Percentiles rank a stretch among this genome's conserved stretches.
phyloP scores from a whole-genome alignment of 2,329 filamentous ascomycete species.

The Epichloe aotearoae region DNA sequence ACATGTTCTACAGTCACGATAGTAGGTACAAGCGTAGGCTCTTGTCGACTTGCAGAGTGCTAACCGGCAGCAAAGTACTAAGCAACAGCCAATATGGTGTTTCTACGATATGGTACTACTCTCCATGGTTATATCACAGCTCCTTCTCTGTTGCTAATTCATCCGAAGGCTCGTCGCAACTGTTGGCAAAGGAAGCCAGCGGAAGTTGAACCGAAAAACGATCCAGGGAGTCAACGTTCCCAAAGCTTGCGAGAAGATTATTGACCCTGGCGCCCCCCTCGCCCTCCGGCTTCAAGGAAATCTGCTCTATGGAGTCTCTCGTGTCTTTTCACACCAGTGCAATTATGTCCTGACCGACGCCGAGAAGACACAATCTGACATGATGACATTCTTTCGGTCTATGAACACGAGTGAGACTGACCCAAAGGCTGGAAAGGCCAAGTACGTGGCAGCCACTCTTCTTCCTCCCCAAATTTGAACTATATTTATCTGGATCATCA shows the following conservation, averaged over 20 bases:
- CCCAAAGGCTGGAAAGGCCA: slow-evolving; percentile 54
- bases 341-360: slow-evolving; percentile 73
- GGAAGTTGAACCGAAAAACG: slow-evolving; percentile 68
- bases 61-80: slow-evolving; percentile 48
- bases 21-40: slow-evolving; percentile 35
- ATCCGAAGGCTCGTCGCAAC: slow-evolving; percentile 73
- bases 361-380: slow-evolving; percentile 58
- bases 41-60: background rate
- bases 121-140: too few relatives aligned
- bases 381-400: slow-evolving; percentile 52
- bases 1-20: slow-evolving; percentile 94
- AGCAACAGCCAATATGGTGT: slow-evolving; percentile 82
- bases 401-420: slow-evolving; percentile 48
- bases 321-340: slow-evolving; percentile 80
- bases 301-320: slow-evolving; percentile 71
- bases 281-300: slow-evolving; percentile 82
- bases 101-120: slow-evolving; percentile 75
- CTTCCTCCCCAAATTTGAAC: background rate
- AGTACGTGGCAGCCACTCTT: slow-evolving; percentile 38
- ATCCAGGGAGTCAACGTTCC: slow-evolving; percentile 80
- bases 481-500: too few relatives aligned
- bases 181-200: slow-evolving; percentile 58
- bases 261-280: slow-evolving; percentile 63
- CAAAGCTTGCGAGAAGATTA: slow-evolving; percentile 81
- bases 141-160: background rate